A percentile compares a stretch with the other conserved stretches of the same genome.
Conservation (phyloP, 73 alveolate genomes). For the Paramecium primaurelia region DNA sequence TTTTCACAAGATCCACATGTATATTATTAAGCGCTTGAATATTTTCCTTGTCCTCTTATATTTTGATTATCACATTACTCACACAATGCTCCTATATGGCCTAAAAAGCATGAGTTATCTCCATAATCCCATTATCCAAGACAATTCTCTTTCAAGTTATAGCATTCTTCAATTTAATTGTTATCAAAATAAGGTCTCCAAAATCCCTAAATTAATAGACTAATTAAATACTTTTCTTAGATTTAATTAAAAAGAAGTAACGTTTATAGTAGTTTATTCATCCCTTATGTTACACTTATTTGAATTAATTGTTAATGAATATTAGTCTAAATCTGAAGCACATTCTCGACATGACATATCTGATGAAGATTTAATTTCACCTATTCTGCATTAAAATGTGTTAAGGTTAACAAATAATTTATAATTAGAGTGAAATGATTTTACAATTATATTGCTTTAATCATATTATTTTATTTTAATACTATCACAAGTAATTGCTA, state of each 20-base stretch:
- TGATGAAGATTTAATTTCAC: not conserved
- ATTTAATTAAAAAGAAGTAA: not conserved
- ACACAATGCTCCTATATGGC: constrained; percentile 54
- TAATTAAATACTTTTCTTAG: not conserved
- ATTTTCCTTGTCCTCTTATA: not conserved
- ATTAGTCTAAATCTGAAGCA: not conserved
- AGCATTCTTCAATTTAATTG: not conserved
- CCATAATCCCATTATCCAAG: constrained; percentile 37
- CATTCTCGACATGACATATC: not conserved
- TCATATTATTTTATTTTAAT: not conserved
- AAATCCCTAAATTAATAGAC: not conserved
- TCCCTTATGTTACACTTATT: not conserved
- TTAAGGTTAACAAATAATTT: not conserved
- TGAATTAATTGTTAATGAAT: not conserved
- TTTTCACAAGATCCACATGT: constrained; percentile 34
- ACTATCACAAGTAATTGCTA: not conserved
- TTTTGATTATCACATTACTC: not conserved
- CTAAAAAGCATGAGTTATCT: not conserved
- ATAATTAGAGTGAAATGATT: not conserved
- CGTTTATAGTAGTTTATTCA: not conserved
- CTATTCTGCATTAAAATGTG: not conserved
- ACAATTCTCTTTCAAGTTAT: not conserved
- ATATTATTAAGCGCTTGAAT: not conserved
- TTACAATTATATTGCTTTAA: not conserved
- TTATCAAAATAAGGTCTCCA: constrained; percentile 27